Base-by-base conservation (phyloP, 2,329 filamentous ascomycete genomes). In the Microthyrium microscopicum region DNA sequence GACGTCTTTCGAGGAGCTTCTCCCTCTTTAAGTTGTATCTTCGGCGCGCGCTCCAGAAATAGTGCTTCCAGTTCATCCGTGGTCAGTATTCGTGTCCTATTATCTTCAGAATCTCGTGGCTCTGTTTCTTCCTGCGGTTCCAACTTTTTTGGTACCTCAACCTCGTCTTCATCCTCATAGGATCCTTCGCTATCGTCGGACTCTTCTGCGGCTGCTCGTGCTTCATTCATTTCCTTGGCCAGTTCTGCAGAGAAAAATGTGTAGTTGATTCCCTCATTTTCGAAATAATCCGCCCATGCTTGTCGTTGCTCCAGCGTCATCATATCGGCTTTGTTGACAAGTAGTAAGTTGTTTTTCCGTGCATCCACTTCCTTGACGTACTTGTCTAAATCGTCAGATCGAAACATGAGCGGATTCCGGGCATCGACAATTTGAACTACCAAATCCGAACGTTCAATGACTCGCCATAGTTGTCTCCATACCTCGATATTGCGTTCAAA, bases 271-370 rank as follows among this genome's bases (percentile, higher is more conserved):
- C 75, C 73, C 18, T 78, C 72, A 44, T 73, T 63, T 44, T 76
- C 76, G 44, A 98, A 82, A 50, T 93, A 83, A 44, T 78, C 70
- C 3, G 85, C 85, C 89, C 89, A 98, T 1, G 67, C 64, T 42
- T 68, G 68, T 42, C 89, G 67, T 59, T 98, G 91, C 46, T 73
- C 72, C 30, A 73, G 55, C 2, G 85, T 92, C 81, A 98, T 85
- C 89, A 98, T 94, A 58, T 98, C 89, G 29, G 89, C 85, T 65
- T 98, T 98, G 66, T 98, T 98, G 50, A 98, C 87, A 35, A 98
- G 64, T 36, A 98, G 55, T 49, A 98, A 51, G 53, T 95, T 98
- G 52, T 84, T 70, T 63, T 98, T 95, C 51, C 73, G 76, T 2
- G 73, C 58, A 47, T 92, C 79, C 18, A 95, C 78, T 45, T 91